Percentiles rank a stretch among this genome's conserved stretches.
Conservation (phyloP, 1,139 yeast genomes). For the Lodderomyces pseudojiufengensis region DNA sequence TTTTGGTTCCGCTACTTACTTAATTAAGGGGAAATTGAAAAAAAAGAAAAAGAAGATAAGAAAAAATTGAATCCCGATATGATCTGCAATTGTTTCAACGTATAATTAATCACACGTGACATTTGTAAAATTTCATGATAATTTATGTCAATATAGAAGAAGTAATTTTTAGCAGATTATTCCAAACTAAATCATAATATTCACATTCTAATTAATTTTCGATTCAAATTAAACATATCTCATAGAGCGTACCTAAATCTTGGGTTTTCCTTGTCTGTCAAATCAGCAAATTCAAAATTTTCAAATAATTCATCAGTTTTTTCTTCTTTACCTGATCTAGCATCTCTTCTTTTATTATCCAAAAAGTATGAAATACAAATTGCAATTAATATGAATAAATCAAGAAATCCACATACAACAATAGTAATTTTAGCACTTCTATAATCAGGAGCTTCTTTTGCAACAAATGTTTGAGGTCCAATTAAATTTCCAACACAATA, state of each 20-base stretch:
- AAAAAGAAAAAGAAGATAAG: no score
- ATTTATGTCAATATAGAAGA: no score
- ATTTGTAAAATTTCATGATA: no score
- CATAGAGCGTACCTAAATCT: constrained; percentile 48
- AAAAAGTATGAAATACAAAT: constrained; percentile 28
- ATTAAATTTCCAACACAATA: constrained; percentile 66
- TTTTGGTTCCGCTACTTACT: no score
- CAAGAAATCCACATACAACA: constrained; percentile 28
- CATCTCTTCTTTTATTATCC: constrained; percentile 28
- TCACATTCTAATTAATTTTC: no score
- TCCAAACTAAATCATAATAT: no score
- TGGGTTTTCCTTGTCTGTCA: constrained; percentile 65
- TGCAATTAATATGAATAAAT: constrained; percentile 19
- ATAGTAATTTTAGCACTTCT: constrained; percentile 42
- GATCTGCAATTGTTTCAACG: no score
- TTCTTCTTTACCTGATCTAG: constrained; percentile 14
- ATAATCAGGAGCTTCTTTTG: constrained; percentile 50
- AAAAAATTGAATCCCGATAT: no score
- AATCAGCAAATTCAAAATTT: constrained; percentile 56
- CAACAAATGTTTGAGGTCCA: constrained; percentile 67
- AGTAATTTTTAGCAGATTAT: no score
- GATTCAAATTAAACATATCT: background rate
- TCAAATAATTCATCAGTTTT: no score
- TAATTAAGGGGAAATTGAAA: no score
- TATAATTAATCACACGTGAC: no score